A percentile compares a stretch with the other conserved stretches of the same genome.
These are phyloP conservation scores for Lonicera japonica DNA, from an alignment of 129 eudicot genomes.

Conservation along the genomic window DNA sequence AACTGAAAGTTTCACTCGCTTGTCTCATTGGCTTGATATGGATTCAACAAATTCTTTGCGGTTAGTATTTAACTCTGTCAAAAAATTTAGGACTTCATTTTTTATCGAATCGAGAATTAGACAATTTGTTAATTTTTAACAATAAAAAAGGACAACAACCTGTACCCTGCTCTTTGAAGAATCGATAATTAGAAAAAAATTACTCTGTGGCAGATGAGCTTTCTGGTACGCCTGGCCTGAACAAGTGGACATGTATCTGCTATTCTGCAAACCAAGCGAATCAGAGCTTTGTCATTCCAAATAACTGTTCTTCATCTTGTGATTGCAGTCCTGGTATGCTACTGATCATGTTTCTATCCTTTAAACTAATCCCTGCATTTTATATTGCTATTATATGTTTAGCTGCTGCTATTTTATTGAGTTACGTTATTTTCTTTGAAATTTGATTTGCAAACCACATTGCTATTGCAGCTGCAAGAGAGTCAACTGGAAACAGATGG, in stretches of 20 bases:
- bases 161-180: neutral
- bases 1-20: conserved; percentile 30
- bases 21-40: conserved; percentile 36
- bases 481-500: conserved; percentile 45
- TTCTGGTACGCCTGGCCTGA: conserved; percentile 33
- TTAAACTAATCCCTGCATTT: neutral
- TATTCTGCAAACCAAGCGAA: conserved; percentile 32
- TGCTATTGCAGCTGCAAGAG: conserved; percentile 24
- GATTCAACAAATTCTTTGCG: conserved; percentile 40
- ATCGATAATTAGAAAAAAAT: neutral
- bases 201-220: conserved; percentile 33
- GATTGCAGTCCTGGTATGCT: conserved; percentile 68
- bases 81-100: too few relatives aligned
- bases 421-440: neutral
- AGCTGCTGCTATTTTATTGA: too few relatives aligned
- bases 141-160: neutral
- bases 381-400: too few relatives aligned
- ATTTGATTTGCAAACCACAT: conserved; percentile 6
- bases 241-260: conserved; percentile 77
- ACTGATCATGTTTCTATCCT: neutral
- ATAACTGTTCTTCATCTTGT: conserved; percentile 74
- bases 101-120: neutral
- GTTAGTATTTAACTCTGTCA: conserved; percentile 28
- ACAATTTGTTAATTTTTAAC: neutral
- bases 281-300: conserved; percentile 20